A percentile compares a stretch with the other conserved stretches of the same genome.
These are phyloP conservation scores for Heteromeles arbutifolia DNA, from an alignment of 306 rosid species.

Conservation along the genomic window DNA sequence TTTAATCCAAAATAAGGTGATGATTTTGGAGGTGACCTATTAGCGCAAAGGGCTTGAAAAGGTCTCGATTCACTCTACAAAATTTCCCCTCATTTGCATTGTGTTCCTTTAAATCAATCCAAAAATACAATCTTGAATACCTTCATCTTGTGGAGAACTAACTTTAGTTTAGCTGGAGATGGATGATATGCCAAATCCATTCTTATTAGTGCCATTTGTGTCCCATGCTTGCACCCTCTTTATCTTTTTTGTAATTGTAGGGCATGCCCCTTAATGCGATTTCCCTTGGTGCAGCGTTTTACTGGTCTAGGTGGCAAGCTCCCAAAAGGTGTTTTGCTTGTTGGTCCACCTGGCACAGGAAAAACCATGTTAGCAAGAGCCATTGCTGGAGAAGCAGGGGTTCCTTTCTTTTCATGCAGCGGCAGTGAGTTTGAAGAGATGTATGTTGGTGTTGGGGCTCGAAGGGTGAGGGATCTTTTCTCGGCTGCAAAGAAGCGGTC, in stretches of 20 bases:
- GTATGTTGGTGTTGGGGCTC: constrained; percentile 97
- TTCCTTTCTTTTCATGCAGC: constrained; percentile 89
- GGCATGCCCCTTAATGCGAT: constrained; percentile 3
- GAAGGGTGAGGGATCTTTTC: constrained; percentile 86
- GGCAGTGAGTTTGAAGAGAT: constrained; percentile 98
- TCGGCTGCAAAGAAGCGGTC: constrained; percentile 85
- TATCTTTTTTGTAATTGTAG: background rate
- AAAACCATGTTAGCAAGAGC: constrained; percentile 97
- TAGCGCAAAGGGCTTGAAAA: background rate
- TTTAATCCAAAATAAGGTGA: background rate
- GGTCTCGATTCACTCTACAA: background rate
- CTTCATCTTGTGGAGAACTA: background rate
- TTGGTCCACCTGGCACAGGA: constrained; percentile 96
- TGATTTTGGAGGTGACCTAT: background rate
- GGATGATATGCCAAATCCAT: background rate
- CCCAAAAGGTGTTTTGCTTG: constrained; percentile 92
- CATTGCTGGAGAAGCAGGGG: constrained; percentile 96
- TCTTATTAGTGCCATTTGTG: background rate
- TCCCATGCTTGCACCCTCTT: background rate
- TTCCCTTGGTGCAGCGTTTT: constrained; percentile 64
- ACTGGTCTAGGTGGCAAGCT: constrained; percentile 97
- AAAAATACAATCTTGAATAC: background rate
- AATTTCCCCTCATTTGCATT: background rate
- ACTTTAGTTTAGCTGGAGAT: background rate
- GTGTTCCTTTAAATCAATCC: background rate